Conservation (phyloP, 192 early-diverging fungal species). For the Coemansia sp. region DNA sequence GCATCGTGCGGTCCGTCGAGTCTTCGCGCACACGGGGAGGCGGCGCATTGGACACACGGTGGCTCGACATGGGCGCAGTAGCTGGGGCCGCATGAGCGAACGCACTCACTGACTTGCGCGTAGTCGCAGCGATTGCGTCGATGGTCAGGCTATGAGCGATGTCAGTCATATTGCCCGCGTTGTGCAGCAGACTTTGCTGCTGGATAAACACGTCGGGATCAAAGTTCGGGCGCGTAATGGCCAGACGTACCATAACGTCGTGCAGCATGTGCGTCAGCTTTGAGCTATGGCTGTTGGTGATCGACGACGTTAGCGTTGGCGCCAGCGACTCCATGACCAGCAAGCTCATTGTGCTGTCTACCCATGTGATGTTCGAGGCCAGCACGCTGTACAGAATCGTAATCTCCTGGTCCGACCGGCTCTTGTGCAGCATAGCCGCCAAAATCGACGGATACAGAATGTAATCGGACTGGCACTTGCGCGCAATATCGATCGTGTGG, state of each 20-base stretch:
- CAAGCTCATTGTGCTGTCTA: constrained; percentile 45
- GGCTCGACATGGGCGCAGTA: constrained; percentile 14
- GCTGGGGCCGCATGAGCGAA: not conserved
- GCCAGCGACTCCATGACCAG: constrained; percentile 54
- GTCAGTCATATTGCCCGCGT: constrained; percentile 15
- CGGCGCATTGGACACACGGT: constrained; percentile 41
- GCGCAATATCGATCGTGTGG: constrained; percentile 44
- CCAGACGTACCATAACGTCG: constrained; percentile 51
- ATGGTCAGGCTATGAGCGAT: constrained; percentile 39
- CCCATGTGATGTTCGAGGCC: constrained; percentile 51
- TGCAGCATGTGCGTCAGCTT: constrained; percentile 54
- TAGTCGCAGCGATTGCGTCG: constrained; percentile 39
- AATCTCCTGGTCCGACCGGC: constrained; percentile 49
- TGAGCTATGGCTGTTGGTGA: constrained; percentile 42
- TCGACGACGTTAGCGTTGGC: constrained; percentile 36
- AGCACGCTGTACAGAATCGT: constrained; percentile 49
- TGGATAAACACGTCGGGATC: constrained; percentile 54
- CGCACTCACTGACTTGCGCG: constrained; percentile 45
- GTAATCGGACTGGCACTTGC: constrained; percentile 50
- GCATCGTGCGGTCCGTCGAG: constrained; percentile 21
- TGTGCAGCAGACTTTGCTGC: constrained; percentile 41
- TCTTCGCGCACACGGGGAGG: constrained; percentile 46
- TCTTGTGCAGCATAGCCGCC: constrained; percentile 50
- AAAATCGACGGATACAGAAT: constrained; percentile 53
- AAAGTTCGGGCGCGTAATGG: constrained; percentile 53